These are phyloP conservation scores for Auricularia heimuer DNA, from an alignment of 768 basidiomycete species.

Conservation along the genomic window DNA sequence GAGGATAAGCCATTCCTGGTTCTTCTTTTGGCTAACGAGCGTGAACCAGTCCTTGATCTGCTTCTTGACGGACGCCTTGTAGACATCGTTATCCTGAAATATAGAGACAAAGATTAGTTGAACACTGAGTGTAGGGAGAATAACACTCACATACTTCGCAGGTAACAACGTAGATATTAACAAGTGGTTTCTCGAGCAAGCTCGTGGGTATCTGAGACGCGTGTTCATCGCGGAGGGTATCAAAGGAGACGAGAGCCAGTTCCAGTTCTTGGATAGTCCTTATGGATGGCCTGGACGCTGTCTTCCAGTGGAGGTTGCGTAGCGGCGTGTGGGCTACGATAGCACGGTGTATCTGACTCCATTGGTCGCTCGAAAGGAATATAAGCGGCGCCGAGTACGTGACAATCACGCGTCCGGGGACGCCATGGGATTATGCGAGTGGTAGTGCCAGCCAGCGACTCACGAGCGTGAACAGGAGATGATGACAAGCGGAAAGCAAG, in stretches of 20 bases:
- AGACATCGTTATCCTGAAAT: conserved; percentile 49
- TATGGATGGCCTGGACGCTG: conserved; percentile 54
- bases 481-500: too few relatives aligned
- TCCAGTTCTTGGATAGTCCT: conserved; percentile 87
- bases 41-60: conserved; percentile 92
- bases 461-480: too few relatives aligned
- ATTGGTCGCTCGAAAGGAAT: conserved; percentile 33
- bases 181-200: conserved; percentile 74
- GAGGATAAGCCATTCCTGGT: conserved; percentile 90
- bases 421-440: neutral
- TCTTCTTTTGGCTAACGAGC: conserved; percentile 51
- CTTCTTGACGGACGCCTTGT: conserved; percentile 65
- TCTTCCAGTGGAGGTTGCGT: conserved; percentile 89
- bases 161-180: conserved; percentile 76
- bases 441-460: too few relatives aligned
- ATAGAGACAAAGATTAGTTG: too few relatives aligned
- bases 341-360: conserved; percentile 57
- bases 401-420: neutral
- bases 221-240: conserved; percentile 60
- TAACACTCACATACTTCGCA: conserved; percentile 42
- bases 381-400: neutral
- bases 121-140: too few relatives aligned
- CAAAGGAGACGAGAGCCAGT: conserved; percentile 60
- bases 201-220: conserved; percentile 67
- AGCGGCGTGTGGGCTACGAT: conserved; percentile 71